Evolutionary conservation across 768 basidiomycete genomes (phyloP), one percentile per base, ranked within the genome.

Genomic region (Boletus fagicola): DNA sequence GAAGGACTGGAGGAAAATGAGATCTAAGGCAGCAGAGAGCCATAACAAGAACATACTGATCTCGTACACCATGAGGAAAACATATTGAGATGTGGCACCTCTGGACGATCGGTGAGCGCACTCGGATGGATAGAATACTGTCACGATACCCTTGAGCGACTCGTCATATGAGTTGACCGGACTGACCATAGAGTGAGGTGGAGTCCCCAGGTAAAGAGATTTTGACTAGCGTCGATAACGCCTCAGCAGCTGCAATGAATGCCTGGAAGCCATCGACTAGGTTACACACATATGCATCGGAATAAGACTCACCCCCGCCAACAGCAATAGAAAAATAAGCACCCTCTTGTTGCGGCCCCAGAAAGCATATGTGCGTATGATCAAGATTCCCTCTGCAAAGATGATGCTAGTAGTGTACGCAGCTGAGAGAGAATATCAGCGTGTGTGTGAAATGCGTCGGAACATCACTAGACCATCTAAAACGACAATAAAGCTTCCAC

Each of bases 361-460:
- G 45, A 68, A 44, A 28, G 67, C 66, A 22, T 65, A 70, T n/a
- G 68, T 70, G 33, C 67, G 68, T 2, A 70, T 43, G 28, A 70
- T 68, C 44, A 68, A 60, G 28, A 65, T 55, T 7, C 40, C 63
- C 51, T 62, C 61, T 0, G 63, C 46, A 15, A 55, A 51, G 13
- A 69, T 18, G 20, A 65, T 30, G n/a, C 66, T 60, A 11, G 49
- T 39, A 22, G 2, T 60, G 45, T 58, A 68, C 2, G 57, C 20
- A 15, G 24, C 65, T 69, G 44, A 36, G n/a, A 8, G 5, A 22
- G 8, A 18, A 24, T 20, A 22, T 69, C 38, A 64, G 28, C 10
- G 24, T 38, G 30, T 2, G 39, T 1, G 12, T 39, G 20, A 20
- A 15, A 40, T 33, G n/a, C 0, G 30, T 6, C 5, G 6, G 5